Evolutionary conservation across 2,329 filamentous ascomycete species (phyloP), one percentile per base, ranked within the genome.

Genomic region (Claviceps sp.): DNA sequence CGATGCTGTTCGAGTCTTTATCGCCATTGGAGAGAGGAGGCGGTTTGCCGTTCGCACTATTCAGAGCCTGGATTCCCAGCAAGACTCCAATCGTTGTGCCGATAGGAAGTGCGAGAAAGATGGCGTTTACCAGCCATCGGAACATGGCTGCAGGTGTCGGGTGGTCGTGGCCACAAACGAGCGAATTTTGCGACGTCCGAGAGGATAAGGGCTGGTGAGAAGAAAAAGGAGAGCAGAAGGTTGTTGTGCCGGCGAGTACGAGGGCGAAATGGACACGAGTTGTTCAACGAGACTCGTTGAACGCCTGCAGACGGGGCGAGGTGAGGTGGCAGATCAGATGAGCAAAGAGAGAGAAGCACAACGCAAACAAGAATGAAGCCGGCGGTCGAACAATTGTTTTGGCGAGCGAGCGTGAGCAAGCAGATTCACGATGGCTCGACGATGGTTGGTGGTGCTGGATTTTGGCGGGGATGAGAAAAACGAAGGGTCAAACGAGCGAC

Each of bases 81-180:
- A 79, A 62, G 44, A 77, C 64, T 47, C 73, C 75, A 34, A 77
- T 57, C 10, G 73, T 75, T 51, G 70, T 67, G 53, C 68, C 74
- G 53, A 77, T 69, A 41, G 72, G 76, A 54, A 78, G 63, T 56
- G 70, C 70, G 55, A 78, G 58, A 48, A 79, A 68, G 58, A 66
- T 66, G 50, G 72, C 67, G 63, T 75, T 78, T 62, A 77, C 67
- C 53, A 78, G 60, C 61, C 73, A 71, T 56, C 65, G 60, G 51
- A 70, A 56, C 70, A 73, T 73, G 58, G 57, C 56, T 50, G 48
- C 53, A 5, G 38, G 7, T 46, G 13, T 46, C 14, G 56, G 4
- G 50, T 19, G 47, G 37, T 11, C 44, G 13, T 34, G 19, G 40
- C 45, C 26, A 43, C 8, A 45, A 10, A 22, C 34, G 26, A 42